Evolutionary conservation across 495 filamentous ascomycete species (phyloP).

Genomic region (Recurvomyces mirabilis): DNA sequence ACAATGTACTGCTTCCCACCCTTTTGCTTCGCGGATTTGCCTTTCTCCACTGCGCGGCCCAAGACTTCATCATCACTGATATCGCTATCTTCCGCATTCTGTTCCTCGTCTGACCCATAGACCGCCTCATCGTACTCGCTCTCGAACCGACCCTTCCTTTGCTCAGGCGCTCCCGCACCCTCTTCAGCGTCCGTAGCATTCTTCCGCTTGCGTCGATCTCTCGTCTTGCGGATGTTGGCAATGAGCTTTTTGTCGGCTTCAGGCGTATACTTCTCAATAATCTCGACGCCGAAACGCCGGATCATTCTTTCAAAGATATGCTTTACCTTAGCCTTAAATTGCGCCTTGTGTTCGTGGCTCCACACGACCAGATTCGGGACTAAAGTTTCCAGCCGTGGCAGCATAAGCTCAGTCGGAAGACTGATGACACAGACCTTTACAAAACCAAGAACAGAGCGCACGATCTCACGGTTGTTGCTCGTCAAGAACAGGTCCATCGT

Average conservation of each 20-base stretch:
- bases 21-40: conserved; percentile 35
- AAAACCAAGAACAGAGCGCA: conserved; percentile 83
- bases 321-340: conserved; percentile 92
- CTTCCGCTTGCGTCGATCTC: conserved; percentile 75
- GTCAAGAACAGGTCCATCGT: conserved; percentile 92
- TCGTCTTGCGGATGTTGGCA: conserved; percentile 83
- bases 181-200: conserved; percentile 43
- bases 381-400: conserved; percentile 57
- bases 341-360: conserved; percentile 95
- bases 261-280: conserved; percentile 62
- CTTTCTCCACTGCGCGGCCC: conserved; percentile 35
- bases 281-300: conserved; percentile 71
- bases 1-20: conserved; percentile 55
- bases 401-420: conserved; percentile 62
- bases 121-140: conserved; percentile 92
- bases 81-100: conserved; percentile 30
- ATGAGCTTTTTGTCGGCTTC: conserved; percentile 83
- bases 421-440: conserved; percentile 90
- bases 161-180: conserved; percentile 22
- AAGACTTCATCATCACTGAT: conserved; percentile 33
- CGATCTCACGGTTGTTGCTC: conserved; percentile 81
- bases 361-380: conserved; percentile 87
- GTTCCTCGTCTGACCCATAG: conserved; percentile 69
- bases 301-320: conserved; percentile 91
- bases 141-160: conserved; percentile 54